These are phyloP conservation scores for Trichoderma citrinoviride DNA, from an alignment of 2,329 filamentous ascomycete genomes.

Conservation along the genomic window DNA sequence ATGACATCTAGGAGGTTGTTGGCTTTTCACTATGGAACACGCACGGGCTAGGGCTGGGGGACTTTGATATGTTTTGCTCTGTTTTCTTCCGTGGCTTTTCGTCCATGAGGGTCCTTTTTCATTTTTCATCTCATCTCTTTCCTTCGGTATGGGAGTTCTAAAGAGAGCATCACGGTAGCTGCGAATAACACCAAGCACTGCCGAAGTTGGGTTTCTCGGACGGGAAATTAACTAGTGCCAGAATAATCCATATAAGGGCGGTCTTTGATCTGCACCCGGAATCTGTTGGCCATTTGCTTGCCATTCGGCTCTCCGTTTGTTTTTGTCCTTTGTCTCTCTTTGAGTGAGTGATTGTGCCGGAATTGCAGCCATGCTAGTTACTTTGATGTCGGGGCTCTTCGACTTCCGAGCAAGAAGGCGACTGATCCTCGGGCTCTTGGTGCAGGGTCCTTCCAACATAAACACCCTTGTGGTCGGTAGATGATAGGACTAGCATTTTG, in stretches of 20 bases:
- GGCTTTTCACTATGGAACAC: slow-evolving; percentile 4
- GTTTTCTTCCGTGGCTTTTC: slow-evolving; percentile 4
- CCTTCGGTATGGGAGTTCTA: slow-evolving; percentile 17
- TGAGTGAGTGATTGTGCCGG: not conserved
- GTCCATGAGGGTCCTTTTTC: not conserved
- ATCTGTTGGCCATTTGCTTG: not conserved
- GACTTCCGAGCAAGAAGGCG: too few species aligned
- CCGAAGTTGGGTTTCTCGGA: slow-evolving; percentile 20
- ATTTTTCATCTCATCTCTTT: not conserved
- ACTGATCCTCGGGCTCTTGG: too few species aligned
- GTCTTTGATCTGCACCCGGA: not conserved
- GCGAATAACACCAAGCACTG: slow-evolving; percentile 7
- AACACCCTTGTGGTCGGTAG: too few species aligned
- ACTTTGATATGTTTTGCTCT: slow-evolving; percentile 8
- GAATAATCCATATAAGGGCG: slow-evolving; percentile 14
- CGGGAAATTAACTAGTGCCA: slow-evolving; percentile 17
- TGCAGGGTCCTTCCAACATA: too few species aligned
- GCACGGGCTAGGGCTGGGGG: not conserved
- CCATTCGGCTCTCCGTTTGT: not conserved
- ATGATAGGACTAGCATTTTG: too few species aligned
- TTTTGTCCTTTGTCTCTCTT: not conserved
- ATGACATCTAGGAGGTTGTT: slow-evolving; percentile 62
- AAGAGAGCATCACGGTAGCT: slow-evolving; percentile 18
- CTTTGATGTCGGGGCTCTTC: not conserved
- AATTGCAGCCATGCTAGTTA: too few species aligned